Percentiles rank a stretch among this genome's conserved stretches.
Conservation (phyloP, 495 filamentous ascomycete genomes). For the Apiosordaria backusii region DNA sequence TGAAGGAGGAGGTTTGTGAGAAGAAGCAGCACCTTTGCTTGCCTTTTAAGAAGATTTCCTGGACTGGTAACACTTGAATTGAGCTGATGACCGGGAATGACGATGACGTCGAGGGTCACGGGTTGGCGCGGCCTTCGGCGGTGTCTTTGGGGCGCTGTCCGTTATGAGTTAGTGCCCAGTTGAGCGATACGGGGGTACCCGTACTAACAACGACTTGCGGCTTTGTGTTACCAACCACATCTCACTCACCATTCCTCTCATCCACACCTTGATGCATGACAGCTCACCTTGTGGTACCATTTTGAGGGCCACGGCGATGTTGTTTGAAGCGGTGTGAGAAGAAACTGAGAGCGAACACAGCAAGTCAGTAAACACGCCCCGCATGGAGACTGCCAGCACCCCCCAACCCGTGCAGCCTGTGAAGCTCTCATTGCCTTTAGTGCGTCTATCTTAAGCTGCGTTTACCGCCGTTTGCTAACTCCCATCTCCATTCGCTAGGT, state of each 20-base stretch:
- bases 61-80: background rate
- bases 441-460: conserved; percentile 37
- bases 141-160: background rate
- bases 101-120: conserved; percentile 12
- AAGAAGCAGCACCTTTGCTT: background rate
- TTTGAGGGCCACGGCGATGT: background rate
- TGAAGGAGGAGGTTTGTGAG: background rate
- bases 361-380: conserved; percentile 13
- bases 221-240: background rate
- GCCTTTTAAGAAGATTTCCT: conserved; percentile 1
- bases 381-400: conserved; percentile 25
- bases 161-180: background rate
- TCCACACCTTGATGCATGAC: background rate
- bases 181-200: background rate
- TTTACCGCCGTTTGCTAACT: background rate
- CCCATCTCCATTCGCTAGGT: conserved; percentile 36
- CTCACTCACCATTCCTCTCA: background rate
- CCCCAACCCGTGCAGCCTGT: conserved; percentile 57
- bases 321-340: background rate
- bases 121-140: conserved; percentile 1
- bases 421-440: conserved; percentile 89
- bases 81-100: background rate
- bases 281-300: background rate
- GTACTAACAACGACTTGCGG: background rate
- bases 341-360: background rate